These are phyloP conservation scores for Colletotrichum karsti DNA, from an alignment of 2,329 filamentous ascomycete species.

Conservation along the genomic window DNA sequence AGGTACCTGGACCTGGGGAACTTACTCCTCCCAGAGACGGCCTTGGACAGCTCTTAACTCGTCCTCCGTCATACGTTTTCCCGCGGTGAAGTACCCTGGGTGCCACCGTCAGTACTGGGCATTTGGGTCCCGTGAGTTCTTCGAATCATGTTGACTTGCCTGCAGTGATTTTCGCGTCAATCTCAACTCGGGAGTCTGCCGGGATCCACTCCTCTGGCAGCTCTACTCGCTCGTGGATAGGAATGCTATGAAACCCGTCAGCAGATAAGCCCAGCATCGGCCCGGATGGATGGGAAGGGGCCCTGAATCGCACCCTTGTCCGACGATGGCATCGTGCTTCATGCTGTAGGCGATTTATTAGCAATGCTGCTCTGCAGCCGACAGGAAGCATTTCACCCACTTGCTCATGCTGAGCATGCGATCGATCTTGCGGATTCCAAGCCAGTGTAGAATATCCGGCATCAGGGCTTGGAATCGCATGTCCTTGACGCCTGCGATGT, in stretches of 20 bases:
- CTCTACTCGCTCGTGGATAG: constrained; percentile 88
- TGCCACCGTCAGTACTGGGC: background rate
- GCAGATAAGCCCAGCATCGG: background rate
- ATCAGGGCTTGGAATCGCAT: constrained; percentile 99
- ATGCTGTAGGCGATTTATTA: constrained; percentile 61
- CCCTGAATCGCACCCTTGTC: constrained; percentile 70
- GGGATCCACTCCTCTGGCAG: constrained; percentile 95
- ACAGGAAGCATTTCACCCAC: constrained; percentile 54
- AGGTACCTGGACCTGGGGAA: background rate
- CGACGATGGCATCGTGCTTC: constrained; percentile 90
- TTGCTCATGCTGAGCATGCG: constrained; percentile 99
- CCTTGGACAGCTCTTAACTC: constrained; percentile 89
- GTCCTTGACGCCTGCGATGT: constrained; percentile 94
- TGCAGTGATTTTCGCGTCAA: constrained; percentile 97
- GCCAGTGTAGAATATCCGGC: constrained; percentile 97
- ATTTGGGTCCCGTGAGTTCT: background rate
- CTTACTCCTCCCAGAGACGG: constrained; percentile 86
- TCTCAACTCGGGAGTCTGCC: constrained; percentile 95
- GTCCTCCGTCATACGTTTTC: constrained; percentile 87
- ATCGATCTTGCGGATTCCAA: constrained; percentile 98
- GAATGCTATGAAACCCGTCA: constrained; percentile 62
- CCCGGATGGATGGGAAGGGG: no score
- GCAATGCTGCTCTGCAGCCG: background rate
- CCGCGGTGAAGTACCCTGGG: constrained; percentile 82
- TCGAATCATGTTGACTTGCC: constrained; percentile 66